phyloP scores from a whole-genome alignment of 116 monocot species.

The Posidonia oceanica region DNA sequence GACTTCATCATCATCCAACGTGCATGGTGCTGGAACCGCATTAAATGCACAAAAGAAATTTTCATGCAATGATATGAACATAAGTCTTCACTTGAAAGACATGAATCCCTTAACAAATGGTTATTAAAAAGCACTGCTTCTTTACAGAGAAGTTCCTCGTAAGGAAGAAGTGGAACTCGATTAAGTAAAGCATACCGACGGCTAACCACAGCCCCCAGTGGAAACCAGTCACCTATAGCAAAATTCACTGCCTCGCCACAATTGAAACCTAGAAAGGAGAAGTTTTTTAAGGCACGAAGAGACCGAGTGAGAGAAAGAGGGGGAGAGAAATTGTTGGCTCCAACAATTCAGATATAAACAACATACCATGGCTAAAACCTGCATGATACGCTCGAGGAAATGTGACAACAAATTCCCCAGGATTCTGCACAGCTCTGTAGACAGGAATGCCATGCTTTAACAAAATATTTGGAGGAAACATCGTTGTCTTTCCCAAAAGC shows the following conservation, averaged over 20 bases:
- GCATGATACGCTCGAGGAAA: conserved; percentile 98
- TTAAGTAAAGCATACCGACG: conserved; percentile 73
- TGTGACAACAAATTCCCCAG: conserved; percentile 90
- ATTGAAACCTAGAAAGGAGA: conserved; percentile 56
- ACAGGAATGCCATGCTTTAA: conserved; percentile 79
- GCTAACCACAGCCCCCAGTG: conserved; percentile 58
- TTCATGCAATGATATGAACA: conserved; percentile 28
- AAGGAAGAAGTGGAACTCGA: conserved; percentile 63
- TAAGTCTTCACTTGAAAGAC: conserved; percentile 17
- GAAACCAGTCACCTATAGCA: conserved; percentile 91
- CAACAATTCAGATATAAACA: neutral
- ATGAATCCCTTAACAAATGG: conserved; percentile 2
- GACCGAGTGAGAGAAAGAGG: no score
- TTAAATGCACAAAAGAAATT: conserved; percentile 58
- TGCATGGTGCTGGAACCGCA: conserved; percentile 50
- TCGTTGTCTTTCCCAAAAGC: conserved; percentile 91
- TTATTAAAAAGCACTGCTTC: conserved; percentile 54
- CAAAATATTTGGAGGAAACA: conserved; percentile 87
- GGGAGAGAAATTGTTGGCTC: no score
- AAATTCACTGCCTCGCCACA: conserved; percentile 99
- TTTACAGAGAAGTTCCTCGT: conserved; percentile 87
- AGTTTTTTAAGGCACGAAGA: no score
- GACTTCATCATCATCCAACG: conserved; percentile 53
- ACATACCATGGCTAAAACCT: conserved; percentile 92
- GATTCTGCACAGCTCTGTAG: conserved; percentile 90